These are phyloP conservation scores for Aspergillus hortae DNA, from an alignment of 2,329 filamentous ascomycete species.

Conservation along the genomic window DNA sequence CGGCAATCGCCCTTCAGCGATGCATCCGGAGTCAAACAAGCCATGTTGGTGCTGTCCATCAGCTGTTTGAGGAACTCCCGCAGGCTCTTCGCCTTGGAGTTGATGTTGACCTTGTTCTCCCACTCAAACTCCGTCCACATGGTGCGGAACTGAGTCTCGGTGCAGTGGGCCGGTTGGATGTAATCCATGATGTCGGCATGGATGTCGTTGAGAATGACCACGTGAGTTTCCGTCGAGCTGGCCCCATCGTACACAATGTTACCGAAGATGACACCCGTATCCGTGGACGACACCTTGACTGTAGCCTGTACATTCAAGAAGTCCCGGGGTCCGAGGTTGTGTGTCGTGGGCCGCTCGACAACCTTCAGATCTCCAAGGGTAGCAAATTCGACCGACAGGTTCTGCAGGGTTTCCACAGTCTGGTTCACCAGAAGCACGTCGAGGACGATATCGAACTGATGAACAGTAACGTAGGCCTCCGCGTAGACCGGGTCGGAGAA, in stretches of 20 bases:
- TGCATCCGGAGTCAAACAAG: constrained; percentile 91
- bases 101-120: constrained; percentile 99
- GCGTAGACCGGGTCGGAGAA: constrained; percentile 98
- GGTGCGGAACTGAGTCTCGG: constrained; percentile 97
- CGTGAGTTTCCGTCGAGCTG: constrained; percentile 87
- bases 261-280: constrained; percentile 97
- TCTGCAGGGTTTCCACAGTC: constrained; percentile 92
- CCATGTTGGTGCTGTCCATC: constrained; percentile 99
- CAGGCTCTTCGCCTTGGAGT: constrained; percentile 89
- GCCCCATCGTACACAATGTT: constrained; percentile 97
- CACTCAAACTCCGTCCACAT: constrained; percentile 99
- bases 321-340: constrained; percentile 91
- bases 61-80: constrained; percentile 89
- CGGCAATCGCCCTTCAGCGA: constrained; percentile 97
- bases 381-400: constrained; percentile 97
- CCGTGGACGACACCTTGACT: constrained; percentile 96
- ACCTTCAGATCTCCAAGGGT: constrained; percentile 97
- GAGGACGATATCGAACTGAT: constrained; percentile 97
- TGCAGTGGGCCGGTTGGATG: constrained; percentile 94
- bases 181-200: constrained; percentile 99
- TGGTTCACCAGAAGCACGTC: constrained; percentile 97
- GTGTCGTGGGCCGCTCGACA: constrained; percentile 91
- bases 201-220: constrained; percentile 96
- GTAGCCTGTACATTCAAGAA: constrained; percentile 98
- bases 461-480: constrained; percentile 98